phyloP scores from a whole-genome alignment of 108 stramenopile genomes.

The Licmophora abbreviata region DNA sequence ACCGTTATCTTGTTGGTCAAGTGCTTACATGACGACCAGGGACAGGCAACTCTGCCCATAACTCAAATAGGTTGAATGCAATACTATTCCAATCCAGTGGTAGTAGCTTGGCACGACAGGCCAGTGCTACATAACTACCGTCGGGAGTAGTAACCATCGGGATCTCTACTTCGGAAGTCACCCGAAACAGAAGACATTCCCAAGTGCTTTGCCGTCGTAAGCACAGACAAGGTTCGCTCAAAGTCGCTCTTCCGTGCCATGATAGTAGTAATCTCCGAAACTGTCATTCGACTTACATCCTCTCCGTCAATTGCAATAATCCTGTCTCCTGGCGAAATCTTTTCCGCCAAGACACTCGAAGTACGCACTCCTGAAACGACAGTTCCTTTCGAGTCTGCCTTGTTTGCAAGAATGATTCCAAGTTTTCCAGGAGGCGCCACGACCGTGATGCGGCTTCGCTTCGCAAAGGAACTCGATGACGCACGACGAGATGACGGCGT shows the following conservation, averaged over 20 bases:
- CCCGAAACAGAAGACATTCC: too few relatives aligned
- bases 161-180: too few relatives aligned
- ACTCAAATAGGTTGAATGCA: too few relatives aligned
- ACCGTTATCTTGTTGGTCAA: too few relatives aligned
- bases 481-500: constrained; percentile 25
- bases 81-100: too few relatives aligned
- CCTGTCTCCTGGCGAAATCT: constrained; percentile 76
- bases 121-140: too few relatives aligned
- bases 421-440: constrained; percentile 82
- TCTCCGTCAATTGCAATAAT: constrained; percentile 87
- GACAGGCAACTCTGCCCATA: too few relatives aligned
- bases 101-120: too few relatives aligned
- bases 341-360: constrained; percentile 60
- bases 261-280: constrained; percentile 81
- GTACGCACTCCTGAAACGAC: constrained; percentile 85
- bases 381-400: constrained; percentile 77
- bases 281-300: constrained; percentile 86
- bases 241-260: constrained; percentile 85
- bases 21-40: too few relatives aligned
- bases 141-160: too few relatives aligned
- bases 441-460: constrained; percentile 57
- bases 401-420: constrained; percentile 86
- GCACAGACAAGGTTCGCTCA: constrained; percentile 65
- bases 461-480: constrained; percentile 6
- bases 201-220: constrained; percentile 22